Percentiles rank a stretch among this genome's conserved stretches.
Evolutionary conservation across 2,329 filamentous ascomycete species (phyloP).

Genomic region (Beauveria sp.): DNA sequence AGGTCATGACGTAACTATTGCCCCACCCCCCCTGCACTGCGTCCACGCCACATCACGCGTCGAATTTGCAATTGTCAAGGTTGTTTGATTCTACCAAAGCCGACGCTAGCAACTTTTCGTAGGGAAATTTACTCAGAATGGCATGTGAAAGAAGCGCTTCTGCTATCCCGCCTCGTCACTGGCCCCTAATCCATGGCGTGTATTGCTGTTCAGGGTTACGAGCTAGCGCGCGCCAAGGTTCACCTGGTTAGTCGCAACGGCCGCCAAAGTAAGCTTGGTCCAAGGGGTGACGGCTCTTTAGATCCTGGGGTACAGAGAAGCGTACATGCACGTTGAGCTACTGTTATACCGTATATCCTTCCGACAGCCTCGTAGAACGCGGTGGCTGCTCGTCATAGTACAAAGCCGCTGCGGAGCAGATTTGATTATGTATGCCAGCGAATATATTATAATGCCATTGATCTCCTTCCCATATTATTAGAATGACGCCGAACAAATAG

Average conservation of each 20-base stretch:
- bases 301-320: too few relatives aligned
- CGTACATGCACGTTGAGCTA: too few relatives aligned
- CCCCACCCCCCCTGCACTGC: not conserved
- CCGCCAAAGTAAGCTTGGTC: too few relatives aligned
- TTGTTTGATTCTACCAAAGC: not conserved
- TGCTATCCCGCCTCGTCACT: not conserved
- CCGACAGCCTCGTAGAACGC: not conserved
- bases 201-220: not conserved
- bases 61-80: not conserved
- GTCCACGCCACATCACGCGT: not conserved
- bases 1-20: conserved; percentile 13
- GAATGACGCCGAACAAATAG: not conserved
- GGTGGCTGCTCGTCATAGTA: not conserved
- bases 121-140: not conserved
- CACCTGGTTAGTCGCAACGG: too few relatives aligned
- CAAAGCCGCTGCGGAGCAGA: not conserved
- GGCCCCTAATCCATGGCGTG: not conserved
- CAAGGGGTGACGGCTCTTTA: too few relatives aligned
- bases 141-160: not conserved
- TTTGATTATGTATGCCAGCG: not conserved
- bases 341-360: too few relatives aligned
- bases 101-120: not conserved
- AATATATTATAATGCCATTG: conserved; percentile 1
- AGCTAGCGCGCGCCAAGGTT: not conserved
- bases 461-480: not conserved